Base-by-base conservation (phyloP, 2,329 filamentous ascomycete species). In the Fusarium miscanthi region DNA sequence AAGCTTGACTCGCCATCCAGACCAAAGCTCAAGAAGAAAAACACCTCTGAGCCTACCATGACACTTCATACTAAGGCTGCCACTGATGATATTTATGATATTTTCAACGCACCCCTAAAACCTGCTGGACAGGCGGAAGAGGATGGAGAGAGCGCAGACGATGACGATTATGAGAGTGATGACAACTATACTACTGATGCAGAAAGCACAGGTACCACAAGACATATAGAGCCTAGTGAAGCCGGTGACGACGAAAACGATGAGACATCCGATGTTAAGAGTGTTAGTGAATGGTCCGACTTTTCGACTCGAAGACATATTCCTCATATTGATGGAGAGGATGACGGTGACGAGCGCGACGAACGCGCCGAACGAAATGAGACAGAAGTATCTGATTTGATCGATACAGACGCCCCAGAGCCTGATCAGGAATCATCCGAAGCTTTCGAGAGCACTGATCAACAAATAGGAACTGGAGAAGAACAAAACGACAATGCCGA, bases 61-160 rank as follows among this genome's bases (percentile, higher is more conserved):
- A 99, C 96, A 2, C 89, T 99, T 73, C 94, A 98, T 79, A 99
- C 96, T 17, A 93, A 90, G 76, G 95, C 96, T 73, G 96, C 96
- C 8, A 98, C 95, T 70, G 95, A 98, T 76, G 96, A 99, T 76
- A 98, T 99, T 58, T 98, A 98, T 78, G 94, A 94, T 64, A 94
- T 99, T 52, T 99, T 98, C 83, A 98, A 96, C 78, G 93, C 96
- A 64, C 95, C 96, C 4, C 59, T 80, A 73, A 68, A 78, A 73
- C 21, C 78, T 57, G 63, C 63, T 51, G 52, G 69, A 4, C 61
- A 78, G 17, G 76, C 80, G 5, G 78, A 80, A 3, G 79, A 75
- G 3, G 83, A 51, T 19, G 46, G 84, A 12, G 84, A 82, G 43
- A 86, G 82, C 58, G 88, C 86, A 30, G 86, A 86, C 5, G 90